Percentiles rank a stretch among this genome's conserved stretches.
phyloP scores from a whole-genome alignment of 495 filamentous ascomycete species.

The Thozetella sp. region DNA sequence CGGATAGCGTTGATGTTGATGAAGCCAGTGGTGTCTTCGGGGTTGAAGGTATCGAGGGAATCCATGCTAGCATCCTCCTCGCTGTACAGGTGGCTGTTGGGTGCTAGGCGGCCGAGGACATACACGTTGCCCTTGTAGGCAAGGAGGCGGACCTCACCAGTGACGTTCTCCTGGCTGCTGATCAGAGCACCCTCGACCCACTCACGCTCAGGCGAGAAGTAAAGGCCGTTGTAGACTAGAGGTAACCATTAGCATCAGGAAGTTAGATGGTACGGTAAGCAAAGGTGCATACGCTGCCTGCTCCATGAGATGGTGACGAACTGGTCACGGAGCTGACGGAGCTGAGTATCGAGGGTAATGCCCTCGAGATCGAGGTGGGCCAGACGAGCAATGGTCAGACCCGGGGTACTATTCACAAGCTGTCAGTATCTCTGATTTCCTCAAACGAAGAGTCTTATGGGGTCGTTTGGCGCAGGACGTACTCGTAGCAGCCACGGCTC shows the following conservation, averaged over 20 bases:
- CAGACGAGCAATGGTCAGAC: conserved; percentile 70
- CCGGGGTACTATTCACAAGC: too few relatives aligned
- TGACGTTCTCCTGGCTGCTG: conserved; percentile 49
- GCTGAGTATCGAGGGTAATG: conserved; percentile 80
- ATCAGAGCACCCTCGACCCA: conserved; percentile 13
- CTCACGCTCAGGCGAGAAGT: conserved; percentile 76
- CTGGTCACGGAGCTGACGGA: conserved; percentile 83
- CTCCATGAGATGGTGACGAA: conserved; percentile 78
- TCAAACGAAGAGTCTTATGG: too few relatives aligned
- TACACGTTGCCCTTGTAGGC: conserved; percentile 78
- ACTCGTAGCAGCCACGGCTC: conserved; percentile 93
- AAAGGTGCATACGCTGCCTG: too few relatives aligned
- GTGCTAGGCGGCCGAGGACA: conserved; percentile 73
- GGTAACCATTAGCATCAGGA: too few relatives aligned
- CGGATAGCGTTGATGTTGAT: conserved; percentile 83
- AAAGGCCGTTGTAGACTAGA: conserved; percentile 87
- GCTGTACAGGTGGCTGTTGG: conserved; percentile 86
- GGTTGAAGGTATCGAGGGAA: conserved; percentile 77
- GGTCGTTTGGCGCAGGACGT: too few relatives aligned
- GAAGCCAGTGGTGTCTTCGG: conserved; percentile 70
- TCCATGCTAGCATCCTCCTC: conserved; percentile 86
- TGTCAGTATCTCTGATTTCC: too few relatives aligned
- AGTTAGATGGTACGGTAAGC: too few relatives aligned
- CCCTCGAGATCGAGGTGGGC: conserved; percentile 86
- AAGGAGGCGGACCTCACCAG: conserved; percentile 70